These are phyloP conservation scores for Colletotrichum sansevieriae DNA, from an alignment of 2,329 filamentous ascomycete genomes.

Conservation along the genomic window DNA sequence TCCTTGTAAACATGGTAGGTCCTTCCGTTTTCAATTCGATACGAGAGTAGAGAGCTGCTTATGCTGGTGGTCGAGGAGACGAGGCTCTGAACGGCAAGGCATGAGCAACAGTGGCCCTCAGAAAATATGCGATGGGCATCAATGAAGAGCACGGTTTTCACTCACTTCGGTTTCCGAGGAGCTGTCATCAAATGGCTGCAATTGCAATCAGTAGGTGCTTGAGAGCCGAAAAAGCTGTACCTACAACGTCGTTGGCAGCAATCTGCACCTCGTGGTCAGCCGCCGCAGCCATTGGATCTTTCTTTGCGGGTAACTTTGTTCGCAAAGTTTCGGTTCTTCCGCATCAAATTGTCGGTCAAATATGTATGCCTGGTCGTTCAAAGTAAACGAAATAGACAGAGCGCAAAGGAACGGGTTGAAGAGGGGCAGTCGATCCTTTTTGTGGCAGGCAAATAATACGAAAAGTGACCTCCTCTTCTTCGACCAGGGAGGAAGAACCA, in stretches of 20 bases:
- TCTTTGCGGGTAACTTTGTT: too few species aligned
- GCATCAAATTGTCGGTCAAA: too few species aligned
- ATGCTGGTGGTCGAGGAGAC: background rate
- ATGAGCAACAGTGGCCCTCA: too few species aligned
- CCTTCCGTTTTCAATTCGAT: background rate
- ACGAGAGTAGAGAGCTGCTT: background rate
- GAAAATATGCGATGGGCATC: too few species aligned
- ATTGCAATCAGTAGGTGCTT: background rate
- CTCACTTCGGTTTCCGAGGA: background rate
- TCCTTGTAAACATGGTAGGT: background rate
- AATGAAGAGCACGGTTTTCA: background rate
- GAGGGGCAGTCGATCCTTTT: too few species aligned
- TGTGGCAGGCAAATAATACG: too few species aligned
- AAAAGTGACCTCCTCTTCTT: background rate
- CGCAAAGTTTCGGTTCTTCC: too few species aligned
- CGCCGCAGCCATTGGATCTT: too few species aligned
- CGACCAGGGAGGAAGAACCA: background rate
- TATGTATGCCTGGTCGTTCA: too few species aligned
- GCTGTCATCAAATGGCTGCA: background rate
- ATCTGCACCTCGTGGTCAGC: background rate
- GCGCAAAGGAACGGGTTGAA: too few species aligned
- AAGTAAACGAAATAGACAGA: too few species aligned
- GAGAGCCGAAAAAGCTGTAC: background rate
- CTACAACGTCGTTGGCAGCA: background rate
- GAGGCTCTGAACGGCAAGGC: background rate